These are phyloP conservation scores for Strigomonas oncopelti DNA, from an alignment of 208 protist species.

Conservation along the genomic window DNA sequence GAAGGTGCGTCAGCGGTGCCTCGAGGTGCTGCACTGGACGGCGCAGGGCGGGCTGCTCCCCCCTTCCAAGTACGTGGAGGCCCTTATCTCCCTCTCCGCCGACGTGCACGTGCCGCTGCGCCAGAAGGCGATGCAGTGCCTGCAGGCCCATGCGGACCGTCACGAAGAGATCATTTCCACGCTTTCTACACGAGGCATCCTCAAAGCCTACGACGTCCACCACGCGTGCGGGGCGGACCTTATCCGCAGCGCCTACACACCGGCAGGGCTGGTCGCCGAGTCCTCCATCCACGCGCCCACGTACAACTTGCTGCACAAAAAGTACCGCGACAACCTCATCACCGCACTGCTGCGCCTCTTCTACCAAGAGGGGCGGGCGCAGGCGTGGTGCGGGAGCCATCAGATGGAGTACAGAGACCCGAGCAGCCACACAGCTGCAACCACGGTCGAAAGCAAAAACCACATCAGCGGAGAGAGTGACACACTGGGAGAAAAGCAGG, in stretches of 20 bases:
- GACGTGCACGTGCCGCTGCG: slow-evolving; percentile 49
- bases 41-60: slow-evolving; percentile 66
- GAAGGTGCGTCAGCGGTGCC: slow-evolving; percentile 42
- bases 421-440: no score
- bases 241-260: slow-evolving; percentile 35
- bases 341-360: slow-evolving; percentile 59
- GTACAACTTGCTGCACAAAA: slow-evolving; percentile 53
- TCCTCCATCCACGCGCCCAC: slow-evolving; percentile 37
- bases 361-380: slow-evolving; percentile 54
- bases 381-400: slow-evolving; percentile 43
- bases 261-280: slow-evolving; percentile 1
- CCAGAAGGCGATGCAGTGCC: slow-evolving; percentile 32
- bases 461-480: background rate
- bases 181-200: slow-evolving; percentile 36
- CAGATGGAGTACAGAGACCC: background rate
- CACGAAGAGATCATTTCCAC: slow-evolving; percentile 60
- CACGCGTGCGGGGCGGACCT: slow-evolving; percentile 49
- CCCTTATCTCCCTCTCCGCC: slow-evolving; percentile 49
- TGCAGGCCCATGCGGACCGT: slow-evolving; percentile 38
- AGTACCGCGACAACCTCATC: slow-evolving; percentile 49
- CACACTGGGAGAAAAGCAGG: background rate
- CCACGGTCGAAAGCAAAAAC: no score
- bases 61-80: slow-evolving; percentile 54
- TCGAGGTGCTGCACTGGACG: slow-evolving; percentile 62
- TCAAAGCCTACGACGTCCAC: slow-evolving; percentile 52